Percentiles rank a stretch among this genome's conserved stretches.
These are phyloP conservation scores for Penicillium silybi DNA, from an alignment of 495 filamentous ascomycete species.

Conservation along the genomic window DNA sequence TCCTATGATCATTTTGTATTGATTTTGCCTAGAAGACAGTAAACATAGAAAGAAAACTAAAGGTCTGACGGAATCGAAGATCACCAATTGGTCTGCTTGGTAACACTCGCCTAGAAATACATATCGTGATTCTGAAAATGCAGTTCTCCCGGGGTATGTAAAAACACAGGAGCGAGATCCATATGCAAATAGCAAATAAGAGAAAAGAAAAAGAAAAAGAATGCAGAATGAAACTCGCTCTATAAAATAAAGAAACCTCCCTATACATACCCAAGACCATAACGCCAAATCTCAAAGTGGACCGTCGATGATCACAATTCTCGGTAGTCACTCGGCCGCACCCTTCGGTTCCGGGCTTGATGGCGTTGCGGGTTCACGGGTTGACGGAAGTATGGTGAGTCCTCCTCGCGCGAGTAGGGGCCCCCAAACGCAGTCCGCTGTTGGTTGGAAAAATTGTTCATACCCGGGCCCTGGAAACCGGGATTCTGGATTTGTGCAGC, in stretches of 20 bases:
- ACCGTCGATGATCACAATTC: conserved; percentile 56
- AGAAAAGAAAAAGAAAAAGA: conserved; percentile 1
- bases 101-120: conserved; percentile 4
- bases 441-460: conserved; percentile 62
- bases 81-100: not conserved
- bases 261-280: not conserved
- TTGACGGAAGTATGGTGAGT: conserved; percentile 91
- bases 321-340: conserved; percentile 82
- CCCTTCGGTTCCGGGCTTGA: conserved; percentile 69
- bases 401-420: conserved; percentile 68
- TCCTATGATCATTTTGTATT: not conserved
- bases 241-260: not conserved
- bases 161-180: not conserved
- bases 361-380: conserved; percentile 94
- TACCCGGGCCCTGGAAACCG: conserved; percentile 31
- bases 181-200: not conserved
- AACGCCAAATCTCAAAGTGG: not conserved
- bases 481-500: conserved; percentile 26
- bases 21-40: not conserved
- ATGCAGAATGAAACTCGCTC: not conserved
- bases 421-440: conserved; percentile 64
- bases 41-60: not conserved
- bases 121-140: conserved; percentile 3
- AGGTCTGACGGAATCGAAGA: not conserved
- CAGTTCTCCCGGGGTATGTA: not conserved